Evolutionary conservation across 768 basidiomycete genomes (phyloP).

Genomic region (Lepiota venenata): DNA sequence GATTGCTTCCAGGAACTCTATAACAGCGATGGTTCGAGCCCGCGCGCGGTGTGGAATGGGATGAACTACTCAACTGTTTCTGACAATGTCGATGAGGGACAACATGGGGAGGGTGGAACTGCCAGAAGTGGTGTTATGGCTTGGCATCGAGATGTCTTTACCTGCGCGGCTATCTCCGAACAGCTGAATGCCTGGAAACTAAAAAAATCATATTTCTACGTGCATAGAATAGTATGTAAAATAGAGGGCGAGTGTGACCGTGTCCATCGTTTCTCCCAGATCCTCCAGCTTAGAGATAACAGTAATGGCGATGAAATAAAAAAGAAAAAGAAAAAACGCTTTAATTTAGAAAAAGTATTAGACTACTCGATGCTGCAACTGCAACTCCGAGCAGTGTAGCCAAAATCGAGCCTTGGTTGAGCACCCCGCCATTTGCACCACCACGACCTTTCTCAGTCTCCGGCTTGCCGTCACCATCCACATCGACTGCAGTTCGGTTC

Average conservation of each 20-base stretch:
- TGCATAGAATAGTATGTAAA: neutral
- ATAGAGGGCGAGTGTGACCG: too few species aligned
- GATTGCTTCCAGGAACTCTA: constrained; percentile 87
- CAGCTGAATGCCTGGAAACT: neutral
- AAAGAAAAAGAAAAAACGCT: too few species aligned
- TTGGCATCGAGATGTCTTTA: neutral
- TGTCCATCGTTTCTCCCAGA: too few species aligned
- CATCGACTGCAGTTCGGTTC: constrained; percentile 32
- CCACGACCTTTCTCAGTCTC: constrained; percentile 29
- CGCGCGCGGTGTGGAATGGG: neutral
- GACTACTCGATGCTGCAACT: constrained; percentile 3
- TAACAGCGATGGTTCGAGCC: neutral
- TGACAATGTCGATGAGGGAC: constrained; percentile 40
- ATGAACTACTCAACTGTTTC: constrained; percentile 34
- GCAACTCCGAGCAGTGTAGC: neutral
- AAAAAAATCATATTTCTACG: neutral
- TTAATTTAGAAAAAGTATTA: neutral
- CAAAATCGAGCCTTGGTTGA: neutral
- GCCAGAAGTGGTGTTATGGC: neutral
- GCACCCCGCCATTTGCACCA: constrained; percentile 11
- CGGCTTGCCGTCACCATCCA: constrained; percentile 34
- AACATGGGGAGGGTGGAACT: constrained; percentile 24
- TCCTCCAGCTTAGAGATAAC: neutral
- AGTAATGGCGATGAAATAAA: neutral
- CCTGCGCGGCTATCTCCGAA: constrained; percentile 10